phyloP scores from a whole-genome alignment of 495 filamentous ascomycete species.

The Staphylotrichum longicolle region DNA sequence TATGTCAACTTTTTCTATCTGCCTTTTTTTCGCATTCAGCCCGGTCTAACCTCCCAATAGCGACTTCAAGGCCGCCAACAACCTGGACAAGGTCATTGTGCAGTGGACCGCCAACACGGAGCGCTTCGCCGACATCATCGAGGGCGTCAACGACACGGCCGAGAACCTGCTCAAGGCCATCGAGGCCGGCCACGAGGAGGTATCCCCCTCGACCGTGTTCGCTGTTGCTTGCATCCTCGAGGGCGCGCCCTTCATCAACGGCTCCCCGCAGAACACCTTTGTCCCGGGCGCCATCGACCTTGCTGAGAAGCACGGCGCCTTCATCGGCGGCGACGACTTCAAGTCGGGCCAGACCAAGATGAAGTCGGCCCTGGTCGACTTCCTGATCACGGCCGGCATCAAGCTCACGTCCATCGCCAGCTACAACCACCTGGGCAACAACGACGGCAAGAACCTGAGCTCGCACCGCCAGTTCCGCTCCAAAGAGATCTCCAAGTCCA shows the following conservation, averaged over 20 bases:
- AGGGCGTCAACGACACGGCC: conserved; percentile 93
- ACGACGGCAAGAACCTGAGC: conserved; percentile 97
- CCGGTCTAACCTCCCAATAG: conserved; percentile 40
- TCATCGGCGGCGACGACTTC: conserved; percentile 98
- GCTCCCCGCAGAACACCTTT: conserved; percentile 98
- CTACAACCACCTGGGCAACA: conserved; percentile 99
- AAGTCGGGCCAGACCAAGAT: conserved; percentile 99
- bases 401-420: conserved; percentile 98
- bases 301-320: conserved; percentile 81
- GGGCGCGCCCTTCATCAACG: conserved; percentile 94
- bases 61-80: conserved; percentile 84
- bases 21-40: too few relatives aligned
- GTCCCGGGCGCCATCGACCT: conserved; percentile 89
- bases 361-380: conserved; percentile 98
- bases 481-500: conserved; percentile 99
- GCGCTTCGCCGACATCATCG: conserved; percentile 83
- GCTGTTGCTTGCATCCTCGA: conserved; percentile 92
- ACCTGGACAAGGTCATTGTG: conserved; percentile 92
- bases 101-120: conserved; percentile 99
- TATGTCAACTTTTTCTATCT: conserved; percentile 33
- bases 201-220: conserved; percentile 93
- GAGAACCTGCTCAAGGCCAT: conserved; percentile 90
- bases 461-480: conserved; percentile 97
- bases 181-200: conserved; percentile 78
- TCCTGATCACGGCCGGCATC: conserved; percentile 97